Evolutionary conservation across 495 filamentous ascomycete genomes (phyloP).

Genomic region (Copromyces sp.): DNA sequence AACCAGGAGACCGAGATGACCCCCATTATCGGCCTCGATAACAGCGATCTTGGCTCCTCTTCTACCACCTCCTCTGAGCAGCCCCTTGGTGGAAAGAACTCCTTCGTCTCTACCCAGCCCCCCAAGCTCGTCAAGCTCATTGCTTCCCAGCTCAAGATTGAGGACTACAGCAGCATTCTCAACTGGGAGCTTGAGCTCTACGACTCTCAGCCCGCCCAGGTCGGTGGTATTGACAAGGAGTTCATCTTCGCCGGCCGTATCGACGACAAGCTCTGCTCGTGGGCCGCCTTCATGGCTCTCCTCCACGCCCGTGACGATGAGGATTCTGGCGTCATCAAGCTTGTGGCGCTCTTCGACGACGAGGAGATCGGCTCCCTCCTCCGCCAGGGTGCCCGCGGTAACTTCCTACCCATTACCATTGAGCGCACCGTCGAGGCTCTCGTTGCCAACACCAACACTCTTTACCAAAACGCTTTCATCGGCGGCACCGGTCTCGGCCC

Average conservation of each 20-base stretch:
- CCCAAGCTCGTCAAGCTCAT: constrained; percentile 76
- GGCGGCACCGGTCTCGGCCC: constrained; percentile 28
- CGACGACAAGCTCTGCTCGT: constrained; percentile 95
- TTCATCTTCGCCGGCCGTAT: constrained; percentile 92
- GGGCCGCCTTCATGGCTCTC: constrained; percentile 79
- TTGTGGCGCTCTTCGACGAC: constrained; percentile 88
- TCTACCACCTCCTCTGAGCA: constrained; percentile 18
- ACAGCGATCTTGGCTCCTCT: constrained; percentile 42
- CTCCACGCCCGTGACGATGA: constrained; percentile 50
- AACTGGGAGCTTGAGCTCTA: constrained; percentile 98
- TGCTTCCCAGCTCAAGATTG: constrained; percentile 57
- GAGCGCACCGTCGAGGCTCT: constrained; percentile 73
- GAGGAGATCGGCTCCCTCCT: constrained; percentile 90
- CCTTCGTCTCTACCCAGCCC: constrained; percentile 74
- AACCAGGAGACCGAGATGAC: constrained; percentile 93
- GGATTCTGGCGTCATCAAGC: constrained; percentile 55
- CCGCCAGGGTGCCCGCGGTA: constrained; percentile 80
- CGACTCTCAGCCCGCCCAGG: constrained; percentile 74
- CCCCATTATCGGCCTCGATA: constrained; percentile 84
- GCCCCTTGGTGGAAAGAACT: constrained; percentile 38
- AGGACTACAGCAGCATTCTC: constrained; percentile 60
- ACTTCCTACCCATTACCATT: constrained; percentile 71
- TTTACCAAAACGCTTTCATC: constrained; percentile 24
- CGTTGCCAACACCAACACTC: constrained; percentile 8
- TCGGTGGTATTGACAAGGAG: constrained; percentile 83